A percentile compares a stretch with the other conserved stretches of the same genome.
Evolutionary conservation across 179 eudicot genomes (phyloP).

Genomic region (Amaranthus tricolor): DNA sequence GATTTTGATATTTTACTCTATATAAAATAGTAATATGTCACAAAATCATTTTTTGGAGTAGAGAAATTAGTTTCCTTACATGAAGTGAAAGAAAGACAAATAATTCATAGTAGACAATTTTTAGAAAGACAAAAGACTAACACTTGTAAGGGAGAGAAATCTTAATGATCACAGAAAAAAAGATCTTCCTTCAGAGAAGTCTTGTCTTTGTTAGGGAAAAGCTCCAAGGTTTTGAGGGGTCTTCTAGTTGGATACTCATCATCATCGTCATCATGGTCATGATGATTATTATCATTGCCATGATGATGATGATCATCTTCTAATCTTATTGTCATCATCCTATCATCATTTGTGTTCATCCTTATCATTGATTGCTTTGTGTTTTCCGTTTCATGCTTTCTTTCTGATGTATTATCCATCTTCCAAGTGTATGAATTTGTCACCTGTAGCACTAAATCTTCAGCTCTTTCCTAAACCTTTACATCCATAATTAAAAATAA

Average conservation of each 20-base stretch:
- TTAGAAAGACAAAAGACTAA: too few relatives aligned
- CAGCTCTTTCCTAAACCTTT: slow-evolving; percentile 16
- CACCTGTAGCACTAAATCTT: slow-evolving; percentile 13
- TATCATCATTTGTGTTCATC: slow-evolving; percentile 17
- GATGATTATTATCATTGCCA: background rate
- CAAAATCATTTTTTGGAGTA: too few relatives aligned
- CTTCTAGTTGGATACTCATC: slow-evolving; percentile 18
- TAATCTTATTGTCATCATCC: slow-evolving; percentile 20
- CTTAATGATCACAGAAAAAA: background rate
- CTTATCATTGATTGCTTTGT: slow-evolving; percentile 14
- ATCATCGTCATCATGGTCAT: slow-evolving; percentile 12
- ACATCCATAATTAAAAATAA: background rate
- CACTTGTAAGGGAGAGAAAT: background rate
- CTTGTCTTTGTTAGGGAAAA: slow-evolving; percentile 64
- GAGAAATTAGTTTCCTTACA: too few relatives aligned
- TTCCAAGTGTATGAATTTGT: slow-evolving; percentile 29
- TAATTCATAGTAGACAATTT: too few relatives aligned
- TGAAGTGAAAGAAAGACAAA: too few relatives aligned
- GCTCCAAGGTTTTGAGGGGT: slow-evolving; percentile 78
- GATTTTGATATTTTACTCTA: too few relatives aligned
- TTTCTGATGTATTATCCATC: slow-evolving; percentile 8
- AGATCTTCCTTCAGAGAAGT: slow-evolving; percentile 26
- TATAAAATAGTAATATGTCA: too few relatives aligned
- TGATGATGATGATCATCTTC: slow-evolving; percentile 11
- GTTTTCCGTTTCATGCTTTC: slow-evolving; percentile 19